Conservation (phyloP, 768 basidiomycete species). For the Sarcodon sp. region DNA sequence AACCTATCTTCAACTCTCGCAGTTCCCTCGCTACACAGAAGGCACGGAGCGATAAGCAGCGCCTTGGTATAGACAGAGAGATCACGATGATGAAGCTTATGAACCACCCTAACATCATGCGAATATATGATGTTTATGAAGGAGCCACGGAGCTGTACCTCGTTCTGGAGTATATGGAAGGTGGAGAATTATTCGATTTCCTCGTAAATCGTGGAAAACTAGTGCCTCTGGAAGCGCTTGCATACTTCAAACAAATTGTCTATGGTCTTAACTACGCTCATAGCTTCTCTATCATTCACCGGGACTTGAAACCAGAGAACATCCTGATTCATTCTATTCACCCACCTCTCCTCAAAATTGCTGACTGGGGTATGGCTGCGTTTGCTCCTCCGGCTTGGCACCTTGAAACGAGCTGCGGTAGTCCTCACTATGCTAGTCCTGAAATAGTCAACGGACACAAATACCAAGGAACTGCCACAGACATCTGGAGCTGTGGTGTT, state of each 20-base stretch:
- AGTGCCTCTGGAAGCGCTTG: conserved; percentile 67
- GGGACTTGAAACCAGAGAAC: conserved; percentile 97
- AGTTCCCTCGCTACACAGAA: conserved; percentile 51
- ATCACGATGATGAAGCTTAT: conserved; percentile 99
- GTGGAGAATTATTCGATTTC: conserved; percentile 95
- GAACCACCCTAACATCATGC: conserved; percentile 95
- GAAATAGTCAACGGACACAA: conserved; percentile 89
- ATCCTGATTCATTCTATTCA: conserved; percentile 78
- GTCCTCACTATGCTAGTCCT: conserved; percentile 93
- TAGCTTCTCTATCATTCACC: conserved; percentile 94
- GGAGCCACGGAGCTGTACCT: conserved; percentile 85
- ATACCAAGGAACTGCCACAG: conserved; percentile 83
- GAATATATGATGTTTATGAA: conserved; percentile 93
- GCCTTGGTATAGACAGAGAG: conserved; percentile 83
- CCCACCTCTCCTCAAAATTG: conserved; percentile 85
- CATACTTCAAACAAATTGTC: conserved; percentile 93
- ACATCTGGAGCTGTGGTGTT: conserved; percentile 96
- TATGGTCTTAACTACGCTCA: conserved; percentile 95
- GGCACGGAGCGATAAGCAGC: conserved; percentile 68
- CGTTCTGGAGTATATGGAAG: conserved; percentile 89
- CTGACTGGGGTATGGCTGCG: conserved; percentile 98
- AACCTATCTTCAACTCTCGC: conserved; percentile 63
- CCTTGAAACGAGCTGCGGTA: conserved; percentile 91
- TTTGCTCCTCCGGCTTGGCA: conserved; percentile 78
- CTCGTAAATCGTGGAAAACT: conserved; percentile 82